A percentile compares a stretch with the other conserved stretches of the same genome.
phyloP scores from a whole-genome alignment of 2,329 filamentous ascomycete genomes.

The Emergomyces pasteurianus region DNA sequence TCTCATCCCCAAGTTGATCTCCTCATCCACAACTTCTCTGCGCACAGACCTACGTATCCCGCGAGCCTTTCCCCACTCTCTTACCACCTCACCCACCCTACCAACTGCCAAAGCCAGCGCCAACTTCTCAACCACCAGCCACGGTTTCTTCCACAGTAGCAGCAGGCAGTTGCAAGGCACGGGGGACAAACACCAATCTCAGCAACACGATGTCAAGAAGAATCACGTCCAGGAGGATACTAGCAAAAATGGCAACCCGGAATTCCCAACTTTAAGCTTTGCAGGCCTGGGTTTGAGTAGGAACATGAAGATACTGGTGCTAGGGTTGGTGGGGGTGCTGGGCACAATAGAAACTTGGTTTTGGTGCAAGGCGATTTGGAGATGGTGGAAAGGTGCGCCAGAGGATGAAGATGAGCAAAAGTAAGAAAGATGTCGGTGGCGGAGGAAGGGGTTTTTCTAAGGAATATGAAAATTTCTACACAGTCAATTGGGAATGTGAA shows the following conservation, averaged over 20 bases:
- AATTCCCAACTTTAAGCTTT: conserved; percentile 5
- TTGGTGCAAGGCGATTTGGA: conserved; percentile 13
- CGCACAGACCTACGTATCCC: background rate
- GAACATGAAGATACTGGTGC: conserved; percentile 13
- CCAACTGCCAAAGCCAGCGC: background rate
- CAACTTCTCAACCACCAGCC: background rate
- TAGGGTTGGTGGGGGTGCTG: conserved; percentile 10
- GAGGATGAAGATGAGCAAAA: background rate
- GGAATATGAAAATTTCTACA: background rate
- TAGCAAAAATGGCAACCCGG: background rate
- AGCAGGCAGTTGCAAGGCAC: background rate
- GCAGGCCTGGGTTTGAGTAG: conserved; percentile 13
- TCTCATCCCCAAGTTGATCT: background rate
- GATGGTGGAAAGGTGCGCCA: background rate
- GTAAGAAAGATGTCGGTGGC: background rate
- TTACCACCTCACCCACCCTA: background rate
- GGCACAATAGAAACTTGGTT: conserved; percentile 17
- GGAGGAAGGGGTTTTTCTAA: background rate
- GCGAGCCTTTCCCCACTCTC: background rate
- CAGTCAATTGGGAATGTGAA: too few species aligned
- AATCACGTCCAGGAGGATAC: background rate
- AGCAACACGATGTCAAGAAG: background rate
- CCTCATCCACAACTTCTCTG: background rate
- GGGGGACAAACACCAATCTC: background rate
- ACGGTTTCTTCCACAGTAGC: background rate